Evolutionary conservation across 345 rosid genomes (phyloP), one percentile per base, ranked within the genome.

Genomic region (Eutrema yunnanense): DNA sequence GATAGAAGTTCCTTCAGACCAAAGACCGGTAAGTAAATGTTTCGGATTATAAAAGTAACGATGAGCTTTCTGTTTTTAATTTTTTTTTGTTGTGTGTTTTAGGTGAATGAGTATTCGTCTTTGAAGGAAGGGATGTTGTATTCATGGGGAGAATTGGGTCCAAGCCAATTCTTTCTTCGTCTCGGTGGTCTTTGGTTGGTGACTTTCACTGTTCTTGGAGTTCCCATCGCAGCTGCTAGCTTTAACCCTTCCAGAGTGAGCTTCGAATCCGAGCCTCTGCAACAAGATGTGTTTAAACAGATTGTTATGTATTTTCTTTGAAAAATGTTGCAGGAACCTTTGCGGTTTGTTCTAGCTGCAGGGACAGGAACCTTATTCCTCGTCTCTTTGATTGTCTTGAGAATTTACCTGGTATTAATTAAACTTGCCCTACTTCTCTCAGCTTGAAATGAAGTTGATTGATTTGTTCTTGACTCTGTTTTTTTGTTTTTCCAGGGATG

Each of bases 221-320:
- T 82, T 71, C 99, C 99, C 43, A 73, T 89, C 64, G 92, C 99
- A 38, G 92, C 99, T 49, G 95, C 97, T 59, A 94, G 97, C 84
- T 94, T 94, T 78, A 89, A 86, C 81, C 97, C 99, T 80, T 84
- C 92, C n/a, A 87, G 76, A 78, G 97, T 86, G 78, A 79, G 86
- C 19, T 37, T 57, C 34, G 41, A 65, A 14, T 32, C 70, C 27
- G 9, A 69, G 12, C 13, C 37, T 63, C 27, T 29, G 36, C 61
- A 47, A 44, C 48, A 74, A 55, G 9, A 46, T 43, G 9, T 66
- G 12, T 43, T 33, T 36, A 22, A 19, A 30, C n/a, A 55, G 5
- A 53, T 41, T 16, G 6, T 42, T 32, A 48, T 59, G 27, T 64
- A 9, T 22, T 26, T 57, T 69, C 29, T 12, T 43, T 72, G n/a